A percentile compares a stretch with the other conserved stretches of the same genome.
phyloP scores from a whole-genome alignment of 1,139 yeast genomes.

The Kodamaea fungicola region DNA sequence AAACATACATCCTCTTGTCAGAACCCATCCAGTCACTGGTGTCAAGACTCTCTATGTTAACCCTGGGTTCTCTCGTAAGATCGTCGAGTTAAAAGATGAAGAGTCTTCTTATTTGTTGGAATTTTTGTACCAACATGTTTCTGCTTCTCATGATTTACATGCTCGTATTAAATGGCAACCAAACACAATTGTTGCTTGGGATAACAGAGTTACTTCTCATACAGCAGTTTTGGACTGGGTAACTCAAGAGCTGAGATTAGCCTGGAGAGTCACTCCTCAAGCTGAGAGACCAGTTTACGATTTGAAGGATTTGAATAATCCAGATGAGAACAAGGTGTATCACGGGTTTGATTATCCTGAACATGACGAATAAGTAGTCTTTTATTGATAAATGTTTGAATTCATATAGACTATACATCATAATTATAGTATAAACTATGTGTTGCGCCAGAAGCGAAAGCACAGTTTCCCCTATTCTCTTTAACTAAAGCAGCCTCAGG shows the following conservation, averaged over 20 bases:
- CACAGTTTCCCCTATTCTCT: conserved; percentile 34
- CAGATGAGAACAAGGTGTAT: conserved; percentile 9
- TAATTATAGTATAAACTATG: conserved; percentile 11
- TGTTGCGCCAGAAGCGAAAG: conserved; percentile 23
- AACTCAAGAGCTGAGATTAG: conserved; percentile 19
- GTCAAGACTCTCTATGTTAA: conserved; percentile 23
- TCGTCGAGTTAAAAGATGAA: conserved; percentile 27
- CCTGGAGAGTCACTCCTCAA: conserved; percentile 23
- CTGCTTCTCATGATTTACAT: conserved; percentile 47
- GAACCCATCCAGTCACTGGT: conserved; percentile 27
- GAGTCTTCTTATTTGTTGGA: conserved; percentile 23
- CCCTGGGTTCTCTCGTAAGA: conserved; percentile 23
- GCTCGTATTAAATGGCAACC: conserved; percentile 57
- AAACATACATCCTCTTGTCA: conserved; percentile 26
- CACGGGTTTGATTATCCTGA: conserved; percentile 6
- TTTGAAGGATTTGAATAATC: conserved; percentile 18
- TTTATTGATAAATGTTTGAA: not conserved
- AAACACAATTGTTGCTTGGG: conserved; percentile 29
- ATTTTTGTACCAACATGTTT: conserved; percentile 23
- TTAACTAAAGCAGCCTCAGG: conserved; percentile 30
- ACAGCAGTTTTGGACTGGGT: conserved; percentile 23
- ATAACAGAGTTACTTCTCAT: conserved; percentile 22
- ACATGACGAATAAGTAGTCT: not conserved
- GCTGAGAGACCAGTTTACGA: conserved; percentile 24
- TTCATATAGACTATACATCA: conserved; percentile 2